Evolutionary conservation across 106 monocot genomes (phyloP).

Genomic region (Iris macrosiphon): DNA sequence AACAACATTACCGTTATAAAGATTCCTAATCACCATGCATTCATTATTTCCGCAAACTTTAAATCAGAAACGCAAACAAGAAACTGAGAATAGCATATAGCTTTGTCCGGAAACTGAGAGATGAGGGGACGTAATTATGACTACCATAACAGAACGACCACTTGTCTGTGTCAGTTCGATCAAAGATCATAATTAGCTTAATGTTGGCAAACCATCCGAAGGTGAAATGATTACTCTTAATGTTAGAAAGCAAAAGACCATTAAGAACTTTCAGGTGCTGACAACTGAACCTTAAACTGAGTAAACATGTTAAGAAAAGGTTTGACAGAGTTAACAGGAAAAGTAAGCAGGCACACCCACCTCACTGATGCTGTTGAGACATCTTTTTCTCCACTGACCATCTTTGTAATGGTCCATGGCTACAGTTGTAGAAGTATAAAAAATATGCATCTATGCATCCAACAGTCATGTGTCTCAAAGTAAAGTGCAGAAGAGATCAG

Average conservation of each 20-base stretch:
- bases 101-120: background rate
- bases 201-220: slow-evolving; percentile 16
- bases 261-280: slow-evolving; percentile 14
- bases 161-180: background rate
- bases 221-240: slow-evolving; percentile 15
- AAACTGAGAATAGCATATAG: background rate
- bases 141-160: slow-evolving; percentile 3
- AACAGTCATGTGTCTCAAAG: too few species aligned
- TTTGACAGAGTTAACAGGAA: slow-evolving; percentile 29
- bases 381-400: slow-evolving; percentile 19
- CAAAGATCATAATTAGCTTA: background rate
- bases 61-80: too few species aligned
- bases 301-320: slow-evolving; percentile 31
- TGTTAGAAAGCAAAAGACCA: slow-evolving; percentile 9
- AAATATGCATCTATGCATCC: too few species aligned
- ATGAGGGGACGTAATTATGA: slow-evolving; percentile 5
- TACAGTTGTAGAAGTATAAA: too few species aligned
- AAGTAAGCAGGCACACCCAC: slow-evolving; percentile 23
- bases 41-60: too few species aligned
- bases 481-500: too few species aligned
- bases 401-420: too few species aligned
- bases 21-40: too few species aligned
- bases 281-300: slow-evolving; percentile 57
- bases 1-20: too few species aligned
- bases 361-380: slow-evolving; percentile 31